A percentile compares a stretch with the other conserved stretches of the same genome.
Evolutionary conservation across 768 basidiomycete genomes (phyloP).

Genomic region (Lactarius pseudohatsudake): DNA sequence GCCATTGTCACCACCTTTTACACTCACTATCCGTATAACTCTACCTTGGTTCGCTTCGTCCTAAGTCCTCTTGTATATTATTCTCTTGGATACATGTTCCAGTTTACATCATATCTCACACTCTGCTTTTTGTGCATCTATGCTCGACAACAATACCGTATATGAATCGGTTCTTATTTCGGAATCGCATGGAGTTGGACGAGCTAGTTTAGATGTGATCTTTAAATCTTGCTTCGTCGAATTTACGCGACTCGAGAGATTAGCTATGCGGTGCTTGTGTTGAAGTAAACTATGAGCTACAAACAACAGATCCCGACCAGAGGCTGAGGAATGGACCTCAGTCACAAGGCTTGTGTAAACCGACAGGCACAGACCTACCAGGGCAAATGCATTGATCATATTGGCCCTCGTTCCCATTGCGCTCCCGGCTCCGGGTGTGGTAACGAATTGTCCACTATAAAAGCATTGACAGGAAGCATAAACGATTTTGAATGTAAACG

Average conservation of each 20-base stretch:
- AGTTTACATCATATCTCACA: slow-evolving; percentile 16
- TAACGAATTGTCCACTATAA: slow-evolving; percentile 15
- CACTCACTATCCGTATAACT: slow-evolving; percentile 14
- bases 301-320: background rate
- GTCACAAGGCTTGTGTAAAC: background rate
- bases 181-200: background rate
- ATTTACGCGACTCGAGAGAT: background rate
- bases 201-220: background rate
- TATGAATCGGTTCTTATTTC: background rate
- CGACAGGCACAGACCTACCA: background rate
- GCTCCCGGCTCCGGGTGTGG: background rate
- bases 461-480: slow-evolving; percentile 1
- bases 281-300: background rate
- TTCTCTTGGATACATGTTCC: slow-evolving; percentile 22
- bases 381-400: slow-evolving; percentile 2
- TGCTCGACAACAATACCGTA: slow-evolving; percentile 13
- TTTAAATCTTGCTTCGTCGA: background rate
- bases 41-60: background rate
- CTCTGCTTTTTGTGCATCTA: slow-evolving; percentile 10
- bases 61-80: slow-evolving; percentile 22
- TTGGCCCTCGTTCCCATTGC: slow-evolving; percentile 21
- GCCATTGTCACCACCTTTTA: slow-evolving; percentile 18
- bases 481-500: slow-evolving; percentile 20
- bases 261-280: background rate
- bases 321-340: background rate